Evolutionary conservation across 805 yeast species (phyloP), one percentile per base, ranked within the genome.

Genomic region (Groenewaldozyma salmanticensis): DNA sequence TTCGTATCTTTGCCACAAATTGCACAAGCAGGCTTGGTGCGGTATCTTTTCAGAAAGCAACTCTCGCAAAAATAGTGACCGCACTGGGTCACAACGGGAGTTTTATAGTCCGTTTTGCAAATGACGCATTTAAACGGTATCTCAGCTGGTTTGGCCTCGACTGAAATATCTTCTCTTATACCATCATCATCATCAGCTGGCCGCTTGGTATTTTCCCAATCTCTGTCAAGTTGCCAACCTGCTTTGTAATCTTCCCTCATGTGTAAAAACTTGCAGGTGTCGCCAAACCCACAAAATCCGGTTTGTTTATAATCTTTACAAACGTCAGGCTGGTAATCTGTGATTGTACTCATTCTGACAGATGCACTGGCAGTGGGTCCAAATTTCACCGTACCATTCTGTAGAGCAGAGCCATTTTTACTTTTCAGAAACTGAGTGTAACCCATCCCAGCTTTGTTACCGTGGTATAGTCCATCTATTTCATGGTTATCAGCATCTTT

Each of bases 281-380:
- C 98, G 5, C 99, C 99, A 58, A 81, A 92, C 4, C 96, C 96
- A 68, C 98, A 92, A 56, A 77, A 88, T 0, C 98, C 99, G 0
- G 94, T 88, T 50, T 81, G 82, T 44, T 77, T 72, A 59, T 73
- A 92, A 59, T 92, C 97, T 55, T 90, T 92, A 57, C 98, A 92
- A 1, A 92, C 79, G 55, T 92, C 96, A 1, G 94, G 88, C 57
- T 85, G 95, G 55, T 79, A 92, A 55, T 92, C 98, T 31, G 81
- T 70, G 1, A 79, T 65, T 0, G 84, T 78, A 0, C 87, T 81
- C 9, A 79, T 70, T 35, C 75, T 68, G 21, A 88, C 69, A 52
- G 72, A 72, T 1, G 45, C 35, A 0, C 73, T 45, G 5, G 66
- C 54, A 46, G 64, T 53, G 7, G 71, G 70, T 0, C 70, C 71